phyloP scores from a whole-genome alignment of 495 filamentous ascomycete species.

The Podospora conica region DNA sequence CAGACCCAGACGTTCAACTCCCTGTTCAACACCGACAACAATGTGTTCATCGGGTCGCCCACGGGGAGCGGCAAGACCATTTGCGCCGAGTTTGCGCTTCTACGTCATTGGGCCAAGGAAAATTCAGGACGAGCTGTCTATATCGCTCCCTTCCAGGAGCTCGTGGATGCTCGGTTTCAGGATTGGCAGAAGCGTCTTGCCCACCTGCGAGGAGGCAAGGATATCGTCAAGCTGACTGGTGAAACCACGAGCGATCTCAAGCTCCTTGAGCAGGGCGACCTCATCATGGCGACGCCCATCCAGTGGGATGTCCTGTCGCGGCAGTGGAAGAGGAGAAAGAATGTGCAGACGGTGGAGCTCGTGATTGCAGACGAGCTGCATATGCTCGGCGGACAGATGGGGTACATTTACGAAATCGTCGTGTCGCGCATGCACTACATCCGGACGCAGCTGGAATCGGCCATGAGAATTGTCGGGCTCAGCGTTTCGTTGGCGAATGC shows the following conservation, averaged over 20 bases:
- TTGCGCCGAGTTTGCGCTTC: conserved; percentile 87
- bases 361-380: conserved; percentile 97
- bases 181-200: conserved; percentile 79
- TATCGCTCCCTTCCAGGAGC: conserved; percentile 92
- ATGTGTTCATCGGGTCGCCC: conserved; percentile 83
- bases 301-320: conserved; percentile 97
- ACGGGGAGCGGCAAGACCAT: conserved; percentile 95
- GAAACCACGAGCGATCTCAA: conserved; percentile 90
- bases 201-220: conserved; percentile 73
- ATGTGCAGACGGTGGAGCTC: conserved; percentile 81
- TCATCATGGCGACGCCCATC: conserved; percentile 83
- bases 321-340: conserved; percentile 93
- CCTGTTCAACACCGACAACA: conserved; percentile 82
- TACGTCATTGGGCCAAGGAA: conserved; percentile 76
- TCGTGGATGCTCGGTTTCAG: conserved; percentile 70
- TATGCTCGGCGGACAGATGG: conserved; percentile 83
- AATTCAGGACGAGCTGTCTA: conserved; percentile 81
- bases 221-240: conserved; percentile 88
- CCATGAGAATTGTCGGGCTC: conserved; percentile 82
- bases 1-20: conserved; percentile 97
- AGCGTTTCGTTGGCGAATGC: conserved; percentile 92
- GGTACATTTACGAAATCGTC: conserved; percentile 90
- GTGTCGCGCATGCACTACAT: conserved; percentile 98
- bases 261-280: conserved; percentile 78
- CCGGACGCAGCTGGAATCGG: conserved; percentile 74